Base-by-base conservation (phyloP, 2,329 filamentous ascomycete genomes). In the Ophiostoma himal-ulmi region DNA sequence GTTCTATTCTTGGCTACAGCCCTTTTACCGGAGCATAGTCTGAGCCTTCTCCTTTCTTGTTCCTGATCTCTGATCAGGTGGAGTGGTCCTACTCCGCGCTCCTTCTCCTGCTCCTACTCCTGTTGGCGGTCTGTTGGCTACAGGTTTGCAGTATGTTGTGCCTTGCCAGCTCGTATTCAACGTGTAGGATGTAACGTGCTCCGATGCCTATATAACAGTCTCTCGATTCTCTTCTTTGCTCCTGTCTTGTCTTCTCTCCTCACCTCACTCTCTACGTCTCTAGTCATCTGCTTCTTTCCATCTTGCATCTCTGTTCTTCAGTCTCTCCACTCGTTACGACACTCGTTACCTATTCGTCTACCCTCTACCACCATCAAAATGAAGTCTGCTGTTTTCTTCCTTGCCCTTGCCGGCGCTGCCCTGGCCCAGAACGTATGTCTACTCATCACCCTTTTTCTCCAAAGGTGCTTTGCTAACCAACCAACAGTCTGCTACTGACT, bases 401-500 rank as follows among this genome's bases (percentile, higher is more conserved):
- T 77, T 67, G 71, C 75, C 22, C 74, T 74, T 39, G 76, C 75
- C 70, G 75, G 75, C 67, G 72, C 75, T n/a, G 75, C 74, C 70
- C 41, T 76, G 39, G 78, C 78, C 65, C 79, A 81, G 72, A 76
- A 78, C 68, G 79, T 80, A 75, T 72, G 79, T 77, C 52, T 10
- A 13, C 14, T 34, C 13, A 20, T 3, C n/a, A 4, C 6, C 8
- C 34, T 30, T n/a, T 20, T n/a, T 17, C 1, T 39, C 8, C 14
- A 67, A 30, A 30, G 1, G 30, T 30, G 30, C 30, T 14, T 30
- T 13, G 20, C 62, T 67, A 30, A 68, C 70, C 6, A 4, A 37
- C n/a, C 0, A n/a, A 14, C 11, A 86, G 75, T 75, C 78, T 62
- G 75, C 78, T 22, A 83, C 84, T 73, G 80, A 85, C 75, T 76